Percentiles rank a stretch among this genome's conserved stretches.
phyloP scores from a whole-genome alignment of 2,329 filamentous ascomycete genomes.

The Onygenales sp. region DNA sequence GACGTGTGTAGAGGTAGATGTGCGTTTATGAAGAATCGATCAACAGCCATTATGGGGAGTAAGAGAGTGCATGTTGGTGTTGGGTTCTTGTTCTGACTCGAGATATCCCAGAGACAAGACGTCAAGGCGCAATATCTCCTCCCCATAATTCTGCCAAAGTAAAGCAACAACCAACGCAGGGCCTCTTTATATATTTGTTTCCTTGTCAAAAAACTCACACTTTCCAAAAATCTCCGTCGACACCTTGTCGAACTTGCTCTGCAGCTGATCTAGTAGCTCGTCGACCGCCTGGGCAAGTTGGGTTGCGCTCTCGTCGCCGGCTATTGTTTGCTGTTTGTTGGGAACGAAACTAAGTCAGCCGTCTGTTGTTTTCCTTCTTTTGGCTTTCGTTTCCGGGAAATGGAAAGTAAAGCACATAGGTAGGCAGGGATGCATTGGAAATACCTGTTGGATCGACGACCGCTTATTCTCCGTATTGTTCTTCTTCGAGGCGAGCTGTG shows the following conservation, averaged over 20 bases:
- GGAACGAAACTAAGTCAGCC: neutral
- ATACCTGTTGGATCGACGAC: neutral
- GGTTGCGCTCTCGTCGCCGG: conserved; percentile 17
- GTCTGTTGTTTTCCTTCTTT: neutral
- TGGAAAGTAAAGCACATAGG: neutral
- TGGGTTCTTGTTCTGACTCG: too few species aligned
- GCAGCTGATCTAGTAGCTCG: conserved; percentile 73
- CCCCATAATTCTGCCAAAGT: too few species aligned
- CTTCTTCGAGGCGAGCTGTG: neutral
- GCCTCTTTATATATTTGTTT: too few species aligned
- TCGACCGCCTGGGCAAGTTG: conserved; percentile 72
- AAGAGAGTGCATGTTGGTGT: too few species aligned
- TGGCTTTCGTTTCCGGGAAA: neutral
- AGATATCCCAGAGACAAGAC: too few species aligned
- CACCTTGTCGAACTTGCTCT: conserved; percentile 74
- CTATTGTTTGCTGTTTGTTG: conserved; percentile 5
- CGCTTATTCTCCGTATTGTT: neutral
- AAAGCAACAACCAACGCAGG: too few species aligned
- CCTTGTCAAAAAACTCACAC: conserved; percentile 45
- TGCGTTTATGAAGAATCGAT: neutral
- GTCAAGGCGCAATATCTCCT: too few species aligned
- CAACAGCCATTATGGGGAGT: too few species aligned
- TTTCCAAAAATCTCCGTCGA: conserved; percentile 83
- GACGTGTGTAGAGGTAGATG: neutral
- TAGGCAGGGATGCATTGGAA: neutral